Evolutionary conservation across 768 basidiomycete species (phyloP).

Genomic region (Agaricus blazei): DNA sequence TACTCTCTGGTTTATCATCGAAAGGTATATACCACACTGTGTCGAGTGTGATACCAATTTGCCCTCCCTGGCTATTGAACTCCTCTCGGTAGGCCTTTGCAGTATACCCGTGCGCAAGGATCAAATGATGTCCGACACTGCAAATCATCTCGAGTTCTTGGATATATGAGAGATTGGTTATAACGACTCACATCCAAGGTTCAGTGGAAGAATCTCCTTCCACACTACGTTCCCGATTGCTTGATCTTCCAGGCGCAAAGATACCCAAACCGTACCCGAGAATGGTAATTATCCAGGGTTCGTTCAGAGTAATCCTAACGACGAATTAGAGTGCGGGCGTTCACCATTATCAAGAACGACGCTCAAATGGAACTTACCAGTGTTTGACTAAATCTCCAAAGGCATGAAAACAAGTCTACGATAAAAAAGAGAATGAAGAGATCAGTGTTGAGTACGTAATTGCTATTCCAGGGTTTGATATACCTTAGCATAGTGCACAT

Average conservation of each 20-base stretch:
- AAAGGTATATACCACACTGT: constrained; percentile 64
- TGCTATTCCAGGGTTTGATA: too few relatives aligned
- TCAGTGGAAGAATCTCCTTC: constrained; percentile 60
- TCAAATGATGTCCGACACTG: constrained; percentile 63
- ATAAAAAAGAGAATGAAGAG: not conserved
- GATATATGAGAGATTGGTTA: not conserved
- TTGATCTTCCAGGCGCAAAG: constrained; percentile 67
- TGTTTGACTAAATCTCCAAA: constrained; percentile 73
- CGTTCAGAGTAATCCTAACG: constrained; percentile 66
- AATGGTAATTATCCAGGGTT: constrained; percentile 63
- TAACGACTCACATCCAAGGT: constrained; percentile 52
- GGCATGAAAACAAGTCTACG: constrained; percentile 57
- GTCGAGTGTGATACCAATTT: constrained; percentile 72
- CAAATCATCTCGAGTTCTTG: not conserved
- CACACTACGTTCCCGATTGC: constrained; percentile 46
- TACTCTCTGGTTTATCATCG: constrained; percentile 58
- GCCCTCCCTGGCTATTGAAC: constrained; percentile 50
- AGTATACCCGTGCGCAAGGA: constrained; percentile 65
- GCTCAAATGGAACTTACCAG: constrained; percentile 36
- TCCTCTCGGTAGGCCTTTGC: constrained; percentile 58
- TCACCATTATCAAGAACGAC: not conserved
- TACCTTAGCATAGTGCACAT: constrained; percentile 52
- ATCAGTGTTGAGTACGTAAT: too few relatives aligned
- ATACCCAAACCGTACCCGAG: constrained; percentile 61
- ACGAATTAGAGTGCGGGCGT: too few relatives aligned